Conservation (phyloP, 371 early-diverging fungal genomes). For the Mortierella sp. region DNA sequence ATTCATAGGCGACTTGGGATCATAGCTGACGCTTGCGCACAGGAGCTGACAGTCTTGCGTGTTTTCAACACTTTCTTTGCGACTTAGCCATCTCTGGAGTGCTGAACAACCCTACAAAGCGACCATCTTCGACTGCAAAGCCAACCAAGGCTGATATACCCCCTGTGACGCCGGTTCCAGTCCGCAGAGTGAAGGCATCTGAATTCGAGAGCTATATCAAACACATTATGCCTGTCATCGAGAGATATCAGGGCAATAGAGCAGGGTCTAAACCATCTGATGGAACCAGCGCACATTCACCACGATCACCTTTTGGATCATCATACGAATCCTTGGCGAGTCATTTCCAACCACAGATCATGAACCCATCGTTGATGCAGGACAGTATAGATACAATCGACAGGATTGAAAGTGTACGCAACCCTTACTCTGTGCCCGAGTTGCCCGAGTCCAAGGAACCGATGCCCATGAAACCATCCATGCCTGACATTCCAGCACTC, state of each 20-base stretch:
- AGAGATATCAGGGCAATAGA: conserved; percentile 68
- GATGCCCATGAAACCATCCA: conserved; percentile 53
- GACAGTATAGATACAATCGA: conserved; percentile 11
- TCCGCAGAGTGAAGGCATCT: conserved; percentile 66
- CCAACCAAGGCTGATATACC: conserved; percentile 74
- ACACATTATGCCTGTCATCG: conserved; percentile 69
- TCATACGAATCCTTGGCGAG: conserved; percentile 32
- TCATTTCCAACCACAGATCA: conserved; percentile 41
- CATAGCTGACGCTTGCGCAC: conserved; percentile 23
- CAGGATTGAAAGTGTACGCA: conserved; percentile 55
- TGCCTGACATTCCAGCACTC: conserved; percentile 68
- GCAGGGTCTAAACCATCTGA: conserved; percentile 31
- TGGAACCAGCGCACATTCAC: conserved; percentile 29
- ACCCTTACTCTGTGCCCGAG: conserved; percentile 71
- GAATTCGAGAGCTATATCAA: conserved; percentile 78
- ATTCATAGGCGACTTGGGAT: neutral
- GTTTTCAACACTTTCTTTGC: neutral
- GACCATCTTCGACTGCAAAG: conserved; percentile 55
- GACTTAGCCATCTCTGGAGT: conserved; percentile 59
- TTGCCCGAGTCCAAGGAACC: conserved; percentile 57
- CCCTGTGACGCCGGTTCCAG: conserved; percentile 71
- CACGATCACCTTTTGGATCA: conserved; percentile 46
- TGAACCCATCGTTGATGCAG: conserved; percentile 38
- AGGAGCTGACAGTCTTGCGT: conserved; percentile 43
- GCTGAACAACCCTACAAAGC: conserved; percentile 68